Conservation (phyloP, 805 yeast species). For the Kodamaea restingae region DNA sequence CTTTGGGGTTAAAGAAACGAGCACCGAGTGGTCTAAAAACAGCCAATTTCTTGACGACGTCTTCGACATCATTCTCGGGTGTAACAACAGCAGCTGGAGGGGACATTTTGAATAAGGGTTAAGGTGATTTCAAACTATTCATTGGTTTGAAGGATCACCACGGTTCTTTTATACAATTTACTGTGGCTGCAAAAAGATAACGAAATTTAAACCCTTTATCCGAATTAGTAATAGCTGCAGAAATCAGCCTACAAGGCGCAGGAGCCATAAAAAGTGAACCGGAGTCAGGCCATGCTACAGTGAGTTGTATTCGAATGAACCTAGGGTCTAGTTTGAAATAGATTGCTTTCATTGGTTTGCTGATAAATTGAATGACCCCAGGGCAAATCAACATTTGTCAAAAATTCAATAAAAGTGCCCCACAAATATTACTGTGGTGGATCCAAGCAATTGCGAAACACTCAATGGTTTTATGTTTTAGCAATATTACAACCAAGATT, state of each 20-base stretch:
- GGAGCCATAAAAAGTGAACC: background rate
- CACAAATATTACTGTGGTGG: too few relatives aligned
- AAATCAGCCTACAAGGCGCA: background rate
- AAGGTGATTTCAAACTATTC: too few relatives aligned
- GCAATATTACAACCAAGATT: too few relatives aligned
- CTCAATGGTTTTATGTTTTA: too few relatives aligned
- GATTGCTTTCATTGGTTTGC: too few relatives aligned
- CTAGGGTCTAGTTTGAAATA: too few relatives aligned
- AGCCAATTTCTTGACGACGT: slow-evolving; percentile 14
- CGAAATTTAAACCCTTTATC: background rate
- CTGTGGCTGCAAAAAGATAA: slow-evolving; percentile 11
- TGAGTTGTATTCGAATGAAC: too few relatives aligned
- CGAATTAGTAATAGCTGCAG: slow-evolving; percentile 1
- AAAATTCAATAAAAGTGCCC: too few relatives aligned
- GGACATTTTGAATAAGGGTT: slow-evolving; percentile 2
- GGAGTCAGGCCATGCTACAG: background rate
- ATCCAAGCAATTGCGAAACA: too few relatives aligned
- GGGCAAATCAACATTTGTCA: too few relatives aligned
- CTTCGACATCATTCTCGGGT: slow-evolving; percentile 10
- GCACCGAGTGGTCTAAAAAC: slow-evolving; percentile 16
- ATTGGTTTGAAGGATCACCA: too few relatives aligned
- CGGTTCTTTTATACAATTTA: slow-evolving; percentile 2
- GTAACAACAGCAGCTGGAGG: slow-evolving; percentile 16
- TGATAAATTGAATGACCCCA: too few relatives aligned
- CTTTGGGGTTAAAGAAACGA: slow-evolving; percentile 6